A percentile compares a stretch with the other conserved stretches of the same genome.
Conservation (phyloP, 2,329 filamentous ascomycete genomes). For the Sporothrix euskadiensis region DNA sequence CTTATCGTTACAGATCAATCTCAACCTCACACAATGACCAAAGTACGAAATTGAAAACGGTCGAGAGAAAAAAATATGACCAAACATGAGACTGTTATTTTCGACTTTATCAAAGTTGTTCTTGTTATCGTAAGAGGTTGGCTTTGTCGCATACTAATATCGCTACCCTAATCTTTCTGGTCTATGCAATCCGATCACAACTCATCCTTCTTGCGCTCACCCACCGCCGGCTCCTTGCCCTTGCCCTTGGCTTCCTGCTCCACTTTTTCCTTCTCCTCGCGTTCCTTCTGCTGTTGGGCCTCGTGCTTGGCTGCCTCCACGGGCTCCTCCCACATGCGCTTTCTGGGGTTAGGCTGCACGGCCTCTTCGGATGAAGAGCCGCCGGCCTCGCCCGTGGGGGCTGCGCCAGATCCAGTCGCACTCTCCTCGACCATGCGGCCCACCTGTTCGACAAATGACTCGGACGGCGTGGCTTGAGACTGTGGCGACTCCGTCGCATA, state of each 20-base stretch:
- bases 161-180: background rate
- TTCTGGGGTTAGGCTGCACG: constrained; percentile 54
- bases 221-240: background rate
- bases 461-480: background rate
- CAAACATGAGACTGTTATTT: background rate
- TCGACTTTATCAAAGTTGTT: background rate
- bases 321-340: constrained; percentile 60
- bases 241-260: constrained; percentile 19
- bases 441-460: constrained; percentile 54
- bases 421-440: constrained; percentile 52
- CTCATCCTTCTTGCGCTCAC: constrained; percentile 19
- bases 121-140: background rate
- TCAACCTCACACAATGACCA: too few relatives aligned
- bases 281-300: constrained; percentile 23
- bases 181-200: background rate
- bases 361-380: constrained; percentile 37
- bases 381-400: constrained; percentile 27
- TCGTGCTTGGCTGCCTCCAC: constrained; percentile 33
- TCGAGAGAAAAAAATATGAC: too few relatives aligned
- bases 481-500: constrained; percentile 25
- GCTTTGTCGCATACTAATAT: background rate
- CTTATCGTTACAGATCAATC: too few relatives aligned
- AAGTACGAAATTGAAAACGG: too few relatives aligned
- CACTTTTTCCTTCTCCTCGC: background rate
- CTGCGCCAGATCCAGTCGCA: constrained; percentile 8